Base-by-base conservation (phyloP, 2,329 filamentous ascomycete species). In the Aspergillus sergii region DNA sequence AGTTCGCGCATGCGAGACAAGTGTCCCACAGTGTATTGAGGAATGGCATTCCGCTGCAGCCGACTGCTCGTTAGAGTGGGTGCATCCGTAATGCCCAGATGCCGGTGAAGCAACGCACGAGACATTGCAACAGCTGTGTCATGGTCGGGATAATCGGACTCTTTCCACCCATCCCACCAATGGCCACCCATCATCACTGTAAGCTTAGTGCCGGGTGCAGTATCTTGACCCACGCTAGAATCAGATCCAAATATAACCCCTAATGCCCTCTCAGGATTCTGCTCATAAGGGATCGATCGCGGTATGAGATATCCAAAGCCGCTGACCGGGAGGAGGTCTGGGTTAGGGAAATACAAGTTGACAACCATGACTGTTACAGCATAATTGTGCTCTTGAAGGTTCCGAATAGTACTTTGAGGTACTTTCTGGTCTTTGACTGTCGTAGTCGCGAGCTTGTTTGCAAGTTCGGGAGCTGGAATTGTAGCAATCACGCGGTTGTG, bases 101-200 rank as follows among this genome's bases (percentile, higher is more conserved):
- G 94, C 23, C 93, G 85, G 65, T 85, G 79, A 1, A 97, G 81
- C 8, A 96, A 82, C 1, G 82, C 78, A 65, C 86, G 86, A 39
- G 94, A 93, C 85, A 94, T 90, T 7, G 78, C 74, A 30, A 91
- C 80, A 19, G 88, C 93, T 68, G 91, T 85, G 16, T 89, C 82
- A 65, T 89, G 84, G 57, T 85, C 81, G 0, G 93, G 93, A 62
- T 86, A 87, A 45, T 82, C 79, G 2, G 77, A 71, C 56, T 73
- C 53, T 68, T 70, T 72, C 81, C 85, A 88, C 62, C 82, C 85
- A 75, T 93, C 85, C 92, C 92, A 98, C 86, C 92, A 93, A 79
- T 97, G 93, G 1, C 95, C 95, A 63, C 95, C 95, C 61, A 99
- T 82, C 88, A 99, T 96, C 70, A 98, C 91, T 19, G 94, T 97